phyloP scores from a whole-genome alignment of 1,284 basidiomycete genomes.

The Trichosporon asahii region DNA sequence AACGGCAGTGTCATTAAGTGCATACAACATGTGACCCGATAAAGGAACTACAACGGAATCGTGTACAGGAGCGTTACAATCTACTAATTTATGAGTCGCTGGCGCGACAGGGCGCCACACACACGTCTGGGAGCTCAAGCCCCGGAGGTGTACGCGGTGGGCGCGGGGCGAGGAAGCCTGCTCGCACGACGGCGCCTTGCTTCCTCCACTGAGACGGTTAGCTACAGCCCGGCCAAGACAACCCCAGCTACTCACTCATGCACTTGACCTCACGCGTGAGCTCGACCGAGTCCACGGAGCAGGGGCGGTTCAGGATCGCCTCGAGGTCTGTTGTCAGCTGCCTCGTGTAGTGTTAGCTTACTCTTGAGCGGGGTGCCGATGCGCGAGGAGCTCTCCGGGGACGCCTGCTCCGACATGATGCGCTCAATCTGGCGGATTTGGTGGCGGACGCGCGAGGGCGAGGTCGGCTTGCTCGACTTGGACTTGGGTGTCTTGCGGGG shows the following conservation, averaged over 20 bases:
- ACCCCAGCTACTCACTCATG: slow-evolving; percentile 14
- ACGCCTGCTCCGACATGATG: not conserved
- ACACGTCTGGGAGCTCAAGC: not conserved
- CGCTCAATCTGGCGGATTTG: slow-evolving; percentile 8
- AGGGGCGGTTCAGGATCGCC: slow-evolving; percentile 13
- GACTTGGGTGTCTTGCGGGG: not conserved
- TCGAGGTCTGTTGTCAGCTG: slow-evolving; percentile 15
- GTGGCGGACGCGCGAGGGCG: not conserved
- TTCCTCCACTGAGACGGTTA: slow-evolving; percentile 17
- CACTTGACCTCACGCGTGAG: slow-evolving; percentile 23
- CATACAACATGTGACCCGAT: not conserved
- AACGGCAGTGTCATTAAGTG: no score
- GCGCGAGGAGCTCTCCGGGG: slow-evolving; percentile 4
- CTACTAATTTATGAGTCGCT: not conserved
- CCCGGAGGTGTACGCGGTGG: no score
- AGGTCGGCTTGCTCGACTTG: not conserved
- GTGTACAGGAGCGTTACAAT: no score
- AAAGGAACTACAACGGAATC: not conserved
- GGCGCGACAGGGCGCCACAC: not conserved
- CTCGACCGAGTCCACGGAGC: slow-evolving; percentile 18
- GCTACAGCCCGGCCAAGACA: not conserved
- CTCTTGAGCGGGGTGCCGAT: slow-evolving; percentile 14
- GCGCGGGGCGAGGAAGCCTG: not conserved
- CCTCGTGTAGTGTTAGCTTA: not conserved
- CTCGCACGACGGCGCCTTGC: slow-evolving; percentile 19